Percentiles rank a stretch among this genome's conserved stretches.
These are phyloP conservation scores for Coniella lustricola DNA, from an alignment of 2,329 filamentous ascomycete genomes.

Conservation along the genomic window DNA sequence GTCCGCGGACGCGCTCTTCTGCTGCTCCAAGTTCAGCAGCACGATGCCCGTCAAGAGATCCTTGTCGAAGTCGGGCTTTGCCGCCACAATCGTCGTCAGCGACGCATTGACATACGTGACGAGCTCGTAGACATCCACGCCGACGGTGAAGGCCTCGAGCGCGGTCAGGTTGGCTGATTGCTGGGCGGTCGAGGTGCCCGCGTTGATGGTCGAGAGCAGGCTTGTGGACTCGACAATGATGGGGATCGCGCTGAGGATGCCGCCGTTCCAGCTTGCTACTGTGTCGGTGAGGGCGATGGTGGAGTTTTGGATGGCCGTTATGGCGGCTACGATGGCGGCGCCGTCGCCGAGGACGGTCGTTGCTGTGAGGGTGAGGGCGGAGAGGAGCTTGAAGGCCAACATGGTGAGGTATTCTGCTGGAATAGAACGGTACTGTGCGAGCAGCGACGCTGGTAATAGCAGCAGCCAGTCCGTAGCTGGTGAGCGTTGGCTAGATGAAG, in stretches of 20 bases:
- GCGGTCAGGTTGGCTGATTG: slow-evolving; percentile 31
- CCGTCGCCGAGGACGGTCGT: slow-evolving; percentile 25
- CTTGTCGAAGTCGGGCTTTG: slow-evolving; percentile 38
- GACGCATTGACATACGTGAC: slow-evolving; percentile 31
- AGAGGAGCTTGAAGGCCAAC: slow-evolving; percentile 5
- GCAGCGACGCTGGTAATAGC: too few species aligned
- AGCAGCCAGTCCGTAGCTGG: too few species aligned
- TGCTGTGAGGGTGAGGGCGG: not conserved
- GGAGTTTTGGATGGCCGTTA: slow-evolving; percentile 27
- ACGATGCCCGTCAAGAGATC: slow-evolving; percentile 36
- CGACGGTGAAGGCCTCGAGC: slow-evolving; percentile 32
- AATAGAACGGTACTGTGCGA: not conserved
- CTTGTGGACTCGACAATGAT: slow-evolving; percentile 32
- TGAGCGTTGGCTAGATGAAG: too few species aligned
- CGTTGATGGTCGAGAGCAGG: slow-evolving; percentile 34
- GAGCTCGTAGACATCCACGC: slow-evolving; percentile 29
- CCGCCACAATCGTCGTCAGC: slow-evolving; percentile 30
- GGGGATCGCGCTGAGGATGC: slow-evolving; percentile 30
- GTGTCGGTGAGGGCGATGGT: slow-evolving; percentile 28
- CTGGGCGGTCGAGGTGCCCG: slow-evolving; percentile 30
- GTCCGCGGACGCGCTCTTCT: slow-evolving; percentile 33
- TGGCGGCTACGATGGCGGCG: slow-evolving; percentile 28
- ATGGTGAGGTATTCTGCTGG: too few species aligned
- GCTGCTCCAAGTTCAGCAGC: slow-evolving; percentile 32
- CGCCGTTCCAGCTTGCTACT: slow-evolving; percentile 32